These are phyloP conservation scores for Hypoxylon sp. DNA, from an alignment of 2,329 filamentous ascomycete species.

Conservation along the genomic window DNA sequence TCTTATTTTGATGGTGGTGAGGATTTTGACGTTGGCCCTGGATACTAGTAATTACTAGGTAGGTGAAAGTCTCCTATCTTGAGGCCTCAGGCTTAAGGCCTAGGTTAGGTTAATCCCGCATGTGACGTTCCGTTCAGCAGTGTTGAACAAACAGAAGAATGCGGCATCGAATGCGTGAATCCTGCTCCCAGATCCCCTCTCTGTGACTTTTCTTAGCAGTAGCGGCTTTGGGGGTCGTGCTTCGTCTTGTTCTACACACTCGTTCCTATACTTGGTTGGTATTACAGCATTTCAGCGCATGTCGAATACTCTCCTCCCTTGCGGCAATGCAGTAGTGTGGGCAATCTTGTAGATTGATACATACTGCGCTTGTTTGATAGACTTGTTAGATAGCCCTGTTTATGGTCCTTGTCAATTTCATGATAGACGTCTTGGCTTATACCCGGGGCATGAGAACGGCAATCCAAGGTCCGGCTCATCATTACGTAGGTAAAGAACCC, in stretches of 20 bases:
- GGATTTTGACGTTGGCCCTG: constrained; percentile 8
- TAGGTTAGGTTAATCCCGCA: constrained; percentile 5
- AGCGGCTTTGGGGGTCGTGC: constrained; percentile 5
- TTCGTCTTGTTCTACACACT: constrained; percentile 22
- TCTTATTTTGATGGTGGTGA: constrained; percentile 30
- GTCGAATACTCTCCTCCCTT: constrained; percentile 16
- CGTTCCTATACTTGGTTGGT: constrained; percentile 12
- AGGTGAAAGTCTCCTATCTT: constrained; percentile 26
- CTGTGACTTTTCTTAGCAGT: neutral
- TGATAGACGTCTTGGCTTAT: constrained; percentile 21
- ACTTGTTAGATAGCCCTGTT: constrained; percentile 24
- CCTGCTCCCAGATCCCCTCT: constrained; percentile 11
- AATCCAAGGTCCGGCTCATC: constrained; percentile 9
- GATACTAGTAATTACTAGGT: neutral
- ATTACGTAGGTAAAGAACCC: constrained; percentile 29
- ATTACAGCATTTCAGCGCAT: neutral
- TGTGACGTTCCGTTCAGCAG: constrained; percentile 36
- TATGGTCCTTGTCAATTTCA: constrained; percentile 22
- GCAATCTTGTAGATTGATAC: constrained; percentile 1
- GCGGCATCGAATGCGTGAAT: constrained; percentile 21
- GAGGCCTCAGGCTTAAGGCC: constrained; percentile 10
- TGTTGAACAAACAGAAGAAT: constrained; percentile 11
- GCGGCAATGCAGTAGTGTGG: constrained; percentile 12
- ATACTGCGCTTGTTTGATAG: constrained; percentile 16
- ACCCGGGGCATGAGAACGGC: constrained; percentile 24